Evolutionary conservation across 345 rosid species (phyloP), one percentile per base, ranked within the genome.

Genomic region (Crucihimalaya himalaica): DNA sequence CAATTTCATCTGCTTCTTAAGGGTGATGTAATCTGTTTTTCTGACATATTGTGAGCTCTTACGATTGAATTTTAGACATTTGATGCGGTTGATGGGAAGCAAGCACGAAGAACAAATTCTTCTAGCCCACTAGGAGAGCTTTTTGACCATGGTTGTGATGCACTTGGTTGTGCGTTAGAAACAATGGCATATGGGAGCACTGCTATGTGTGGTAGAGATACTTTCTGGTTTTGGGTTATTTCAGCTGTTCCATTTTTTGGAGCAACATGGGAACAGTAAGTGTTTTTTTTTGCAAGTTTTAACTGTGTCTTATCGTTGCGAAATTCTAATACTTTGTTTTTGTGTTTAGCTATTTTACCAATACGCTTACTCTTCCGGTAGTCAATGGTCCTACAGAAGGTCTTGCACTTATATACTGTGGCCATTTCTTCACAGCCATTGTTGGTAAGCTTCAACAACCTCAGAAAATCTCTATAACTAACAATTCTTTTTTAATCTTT

Each of bases 11-110:
- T 65, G 37, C 34, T 58, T 65, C 23, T 42, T 65, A 15, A 48
- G 14, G 5, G 19, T 14, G 8, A 13, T 53, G 35, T 63, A 16
- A 1, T 5, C 16, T 72, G 52, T 43, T 42, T 8, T 58, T 21
- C 57, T 67, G 47, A 58, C 47, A 29, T 43, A 9, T 54, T 16
- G 45, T 68, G 72, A 70, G 27, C 23, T 16, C 23, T 20, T 8
- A 16, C 4, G 14, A 39, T 51, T 80, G 47, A 46, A 14, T 16
- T 73, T 65, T 72, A 96, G 99, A 96, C 99, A 54, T 96, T 96
- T 83, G 99, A 96, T 84, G 96, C 93, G 70, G 91, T 96, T 78
- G 99, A 92, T 81, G 99, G 99, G 48, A 96, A 96, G 77, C 99
- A 96, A 92, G 98, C 99, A 19, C 83, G 98, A 6, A 79, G 98